Base-by-base conservation (phyloP, 2,329 filamentous ascomycete species). In the Teratosphaeria destructans region DNA sequence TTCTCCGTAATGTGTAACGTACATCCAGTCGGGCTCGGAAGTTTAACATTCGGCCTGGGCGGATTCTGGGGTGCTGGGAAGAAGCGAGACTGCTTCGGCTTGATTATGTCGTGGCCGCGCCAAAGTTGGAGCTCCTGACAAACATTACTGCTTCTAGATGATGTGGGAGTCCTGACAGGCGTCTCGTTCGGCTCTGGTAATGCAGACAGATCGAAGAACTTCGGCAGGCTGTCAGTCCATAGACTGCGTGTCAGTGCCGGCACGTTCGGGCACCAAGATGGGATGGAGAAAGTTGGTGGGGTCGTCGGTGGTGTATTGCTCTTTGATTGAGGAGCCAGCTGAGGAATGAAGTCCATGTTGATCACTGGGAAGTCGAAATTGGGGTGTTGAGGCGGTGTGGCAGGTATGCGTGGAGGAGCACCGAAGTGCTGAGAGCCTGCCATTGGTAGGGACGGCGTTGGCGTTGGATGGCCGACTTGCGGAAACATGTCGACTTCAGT, bases 61-160 rank as follows among this genome's bases (percentile, higher is more conserved):
- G 58, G 26, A 3, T 47, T 58, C 27, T 58, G 59, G 23, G 62
- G 52, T 29, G 23, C 27, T 4, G 69, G 68, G 52, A 71, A 70
- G 63, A 70, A 71, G 27, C 68, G 62, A 19, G 68, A 71, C 54
- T 66, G 62, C 60, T 67, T 68, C 32, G 64, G 63, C 47, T 61
- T 61, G 16, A 58, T 39, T n/a, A 56, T 26, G 3, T 58, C 47
- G 27, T 56, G 56, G 3, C 60, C 57, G 6, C 60, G 59, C 64
- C 66, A 68, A 16, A 65, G 54, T 56, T 65, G 66, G 37, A 67
- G 11, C 23, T 65, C 64, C 39, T 63, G 59, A 32, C 57, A 61
- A 3, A 19, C 19, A 26, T 27, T 52, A 2, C 26, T 35, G n/a
- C 43, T 49, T 23, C 8, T 49, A n/a, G 43, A 49, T n/a, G 43